A percentile compares a stretch with the other conserved stretches of the same genome.
Evolutionary conservation across 352 stramenopile genomes (phyloP).

Genomic region (Saprolegnia diclina): DNA sequence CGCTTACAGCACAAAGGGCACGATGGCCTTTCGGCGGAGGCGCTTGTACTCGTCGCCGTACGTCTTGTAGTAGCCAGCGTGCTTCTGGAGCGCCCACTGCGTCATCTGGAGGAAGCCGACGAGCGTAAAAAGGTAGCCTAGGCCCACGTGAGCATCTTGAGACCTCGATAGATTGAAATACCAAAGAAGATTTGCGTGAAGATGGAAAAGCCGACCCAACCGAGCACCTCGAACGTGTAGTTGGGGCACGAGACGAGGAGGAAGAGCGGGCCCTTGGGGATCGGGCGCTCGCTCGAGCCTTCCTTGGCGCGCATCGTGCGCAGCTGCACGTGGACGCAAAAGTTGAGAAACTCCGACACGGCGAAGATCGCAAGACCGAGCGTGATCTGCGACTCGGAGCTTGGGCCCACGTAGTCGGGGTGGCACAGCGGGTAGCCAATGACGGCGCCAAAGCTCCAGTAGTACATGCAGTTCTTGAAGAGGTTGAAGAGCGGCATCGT

Average conservation of each 20-base stretch:
- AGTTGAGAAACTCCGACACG: conserved; percentile 78
- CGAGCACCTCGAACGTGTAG: conserved; percentile 87
- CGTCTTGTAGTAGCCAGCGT: conserved; percentile 79
- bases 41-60: conserved; percentile 87
- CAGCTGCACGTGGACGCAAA: conserved; percentile 80
- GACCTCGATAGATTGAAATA: background rate
- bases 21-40: conserved; percentile 73
- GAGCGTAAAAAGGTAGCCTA: conserved; percentile 77
- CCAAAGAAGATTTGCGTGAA: conserved; percentile 75
- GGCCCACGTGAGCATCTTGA: background rate
- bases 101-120: conserved; percentile 83
- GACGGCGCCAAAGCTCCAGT: conserved; percentile 77
- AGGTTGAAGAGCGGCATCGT: conserved; percentile 86
- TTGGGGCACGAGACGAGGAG: conserved; percentile 85
- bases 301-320: conserved; percentile 69
- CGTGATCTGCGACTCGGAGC: conserved; percentile 47
- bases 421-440: conserved; percentile 82
- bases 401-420: conserved; percentile 52
- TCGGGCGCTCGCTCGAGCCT: conserved; percentile 61
- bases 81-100: conserved; percentile 87
- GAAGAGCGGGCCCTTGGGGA: conserved; percentile 72
- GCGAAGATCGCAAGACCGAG: conserved; percentile 54
- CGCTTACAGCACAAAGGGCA: conserved; percentile 76
- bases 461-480: conserved; percentile 89
- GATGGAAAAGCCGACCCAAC: conserved; percentile 85